Conservation (phyloP, 2,329 filamentous ascomycete species). For the Sporothrix variecibatus region DNA sequence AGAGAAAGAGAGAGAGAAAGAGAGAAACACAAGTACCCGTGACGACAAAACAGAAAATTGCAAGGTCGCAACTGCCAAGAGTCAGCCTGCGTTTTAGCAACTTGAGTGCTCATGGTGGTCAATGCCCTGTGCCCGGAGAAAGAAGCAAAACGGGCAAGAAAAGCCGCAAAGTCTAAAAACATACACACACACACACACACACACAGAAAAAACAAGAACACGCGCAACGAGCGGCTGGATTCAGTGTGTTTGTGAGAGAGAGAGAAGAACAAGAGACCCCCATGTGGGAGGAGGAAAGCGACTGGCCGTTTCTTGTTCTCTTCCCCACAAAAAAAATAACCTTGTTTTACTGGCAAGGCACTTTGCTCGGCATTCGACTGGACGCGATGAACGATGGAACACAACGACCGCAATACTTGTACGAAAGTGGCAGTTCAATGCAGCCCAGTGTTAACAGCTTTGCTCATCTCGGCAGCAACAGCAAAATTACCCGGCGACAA, state of each 20-base stretch:
- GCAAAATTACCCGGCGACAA: background rate
- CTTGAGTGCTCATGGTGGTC: background rate
- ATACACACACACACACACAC: background rate
- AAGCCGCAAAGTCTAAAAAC: background rate
- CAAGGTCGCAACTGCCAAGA: slow-evolving; percentile 21
- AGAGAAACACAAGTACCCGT: background rate
- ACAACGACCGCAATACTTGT: background rate
- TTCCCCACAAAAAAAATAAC: slow-evolving; percentile 2
- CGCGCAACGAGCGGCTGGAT: background rate
- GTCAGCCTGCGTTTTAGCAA: slow-evolving; percentile 2
- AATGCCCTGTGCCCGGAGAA: slow-evolving; percentile 5
- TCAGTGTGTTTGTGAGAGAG: background rate
- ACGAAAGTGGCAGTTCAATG: background rate
- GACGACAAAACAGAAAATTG: background rate
- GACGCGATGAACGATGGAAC: background rate
- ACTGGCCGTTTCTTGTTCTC: background rate
- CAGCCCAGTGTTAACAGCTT: too few relatives aligned
- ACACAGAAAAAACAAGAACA: background rate
- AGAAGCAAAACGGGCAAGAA: background rate
- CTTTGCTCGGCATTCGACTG: slow-evolving; percentile 1
- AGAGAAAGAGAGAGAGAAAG: background rate
- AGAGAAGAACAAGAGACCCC: background rate
- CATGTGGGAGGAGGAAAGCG: background rate
- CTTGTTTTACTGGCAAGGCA: slow-evolving; percentile 18
- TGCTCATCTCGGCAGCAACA: background rate